Evolutionary conservation across 129 eudicot genomes (phyloP), one percentile per base, ranked within the genome.

Genomic region (Pulicaria dysenterica): DNA sequence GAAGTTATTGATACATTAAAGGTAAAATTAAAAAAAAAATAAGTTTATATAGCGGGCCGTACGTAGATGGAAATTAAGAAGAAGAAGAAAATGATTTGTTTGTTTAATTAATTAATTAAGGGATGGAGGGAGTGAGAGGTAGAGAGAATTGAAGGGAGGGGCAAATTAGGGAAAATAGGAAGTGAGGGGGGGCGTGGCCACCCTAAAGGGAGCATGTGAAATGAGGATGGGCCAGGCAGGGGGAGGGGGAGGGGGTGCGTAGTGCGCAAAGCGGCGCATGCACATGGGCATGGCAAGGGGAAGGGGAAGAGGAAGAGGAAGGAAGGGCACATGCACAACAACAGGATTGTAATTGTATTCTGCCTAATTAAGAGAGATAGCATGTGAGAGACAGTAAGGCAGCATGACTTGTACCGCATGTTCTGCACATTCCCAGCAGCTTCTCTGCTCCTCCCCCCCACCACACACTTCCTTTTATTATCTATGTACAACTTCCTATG

Each of bases 391-490:
- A 88, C 90, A 88, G 94, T 77, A 82, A 80, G 72, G 94, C 94
- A 84, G 62, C 80, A 69, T 80, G 55, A 73, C 76, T 69, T 87
- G 92, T 84, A 79, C 84, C 69, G 73, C 94, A 84, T 85, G 94
- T 84, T 88, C 88, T 84, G 87, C 94, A 88, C 90, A 88, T 88
- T 88, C 94, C 94, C 89, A 80, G 94, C 94, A 88, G 64, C 69
- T 62, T 81, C 84, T 74, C 61, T 51, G 65, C 80, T 69, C 56
- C 76, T 53, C 81, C 69, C 42, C 59, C 58, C 58, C 68, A 73
- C 7, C 58, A 58, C 44, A 2, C 47, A 64, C 51, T 46, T 41
- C 64, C 10, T 50, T 48, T 64, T 9, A 31, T 45, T 58, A 24
- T 24, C 1, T 24, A 24, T 71, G 73, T 67, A 58, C 77, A 55